These are phyloP conservation scores for Fusarium decemcellulare DNA, from an alignment of 2,329 filamentous ascomycete species.

Conservation along the genomic window DNA sequence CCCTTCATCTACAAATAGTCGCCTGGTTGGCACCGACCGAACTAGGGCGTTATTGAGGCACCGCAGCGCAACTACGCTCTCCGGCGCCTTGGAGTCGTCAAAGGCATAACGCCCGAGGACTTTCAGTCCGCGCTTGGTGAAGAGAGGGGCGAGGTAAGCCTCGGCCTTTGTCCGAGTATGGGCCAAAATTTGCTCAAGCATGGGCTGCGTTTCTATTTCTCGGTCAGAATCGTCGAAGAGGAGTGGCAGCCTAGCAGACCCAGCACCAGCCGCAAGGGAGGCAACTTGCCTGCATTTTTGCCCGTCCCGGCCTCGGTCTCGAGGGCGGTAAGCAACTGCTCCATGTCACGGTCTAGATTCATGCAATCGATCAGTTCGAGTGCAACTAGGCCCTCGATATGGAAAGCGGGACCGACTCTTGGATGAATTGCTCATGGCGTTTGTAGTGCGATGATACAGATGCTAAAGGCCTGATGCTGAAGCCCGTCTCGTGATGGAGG, in stretches of 20 bases:
- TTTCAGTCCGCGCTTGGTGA: neutral
- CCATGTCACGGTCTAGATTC: neutral
- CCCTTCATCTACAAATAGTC: neutral
- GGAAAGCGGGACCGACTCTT: no score
- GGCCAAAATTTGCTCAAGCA: neutral
- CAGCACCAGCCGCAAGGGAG: neutral
- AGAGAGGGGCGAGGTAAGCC: neutral
- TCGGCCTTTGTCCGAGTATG: neutral
- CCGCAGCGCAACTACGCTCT: neutral
- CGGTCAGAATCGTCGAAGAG: neutral
- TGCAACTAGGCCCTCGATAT: no score
- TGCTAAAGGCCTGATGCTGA: no score
- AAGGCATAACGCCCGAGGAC: conserved; percentile 1
- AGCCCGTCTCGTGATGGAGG: no score
- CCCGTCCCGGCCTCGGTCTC: conserved; percentile 3
- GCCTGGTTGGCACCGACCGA: neutral
- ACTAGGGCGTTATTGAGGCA: conserved; percentile 1
- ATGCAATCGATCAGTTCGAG: neutral
- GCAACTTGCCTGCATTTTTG: conserved; percentile 1
- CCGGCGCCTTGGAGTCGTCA: neutral
- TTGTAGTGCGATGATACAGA: no score
- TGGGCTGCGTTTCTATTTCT: neutral
- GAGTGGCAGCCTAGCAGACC: neutral
- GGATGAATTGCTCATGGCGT: no score
- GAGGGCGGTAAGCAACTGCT: conserved; percentile 2